Evolutionary conservation across 2,329 filamentous ascomycete genomes (phyloP), one percentile per base, ranked within the genome.

Genomic region (Colletotrichum sublineola): DNA sequence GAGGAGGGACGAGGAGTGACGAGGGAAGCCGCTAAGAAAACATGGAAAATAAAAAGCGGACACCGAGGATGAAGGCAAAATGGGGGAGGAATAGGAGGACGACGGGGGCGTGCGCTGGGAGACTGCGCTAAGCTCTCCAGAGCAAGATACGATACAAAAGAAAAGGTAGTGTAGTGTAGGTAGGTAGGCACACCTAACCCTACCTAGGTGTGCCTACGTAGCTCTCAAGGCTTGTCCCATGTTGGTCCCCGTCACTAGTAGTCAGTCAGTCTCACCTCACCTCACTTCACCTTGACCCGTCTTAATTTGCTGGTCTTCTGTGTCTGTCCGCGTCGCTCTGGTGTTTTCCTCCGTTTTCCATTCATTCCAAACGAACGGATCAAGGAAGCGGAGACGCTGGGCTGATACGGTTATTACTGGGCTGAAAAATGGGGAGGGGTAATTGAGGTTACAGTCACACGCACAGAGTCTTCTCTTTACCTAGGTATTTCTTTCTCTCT

Each of bases 81-180:
- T 24, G 46, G 66, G 58, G 20, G 24, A 20, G 69, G 46, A 64
- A 72, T 68, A 40, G 69, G 38, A 72, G 65, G 69, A 31, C 33
- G 60, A 63, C 31, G 58, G 69, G 69, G 58, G 65, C 58, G 69
- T 48, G 56, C 60, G 31, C 56, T 58, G 38, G n/a, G 46, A 60
- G 46, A 46, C 20, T 18, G 48, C 65, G 52, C 65, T 69, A 72
- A 53, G 55, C 69, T 61, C 15, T 42, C 31, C 31, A n/a, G 24
- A 66, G 60, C 44, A 72, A 29, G 44, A 33, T 40, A 14, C 31
- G 40, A 36, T 36, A 48, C 8, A 24, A 24, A 46, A n/a, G 44
- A n/a, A 46, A n/a, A 46, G 7, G 44, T 44, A 44, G 18, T 38
- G 36, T 38, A 38, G 36, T 38, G 36, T 38, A 38, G 36, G 36